A percentile compares a stretch with the other conserved stretches of the same genome.
Conservation (phyloP, 805 yeast species). For the Yamadazyma olivae region DNA sequence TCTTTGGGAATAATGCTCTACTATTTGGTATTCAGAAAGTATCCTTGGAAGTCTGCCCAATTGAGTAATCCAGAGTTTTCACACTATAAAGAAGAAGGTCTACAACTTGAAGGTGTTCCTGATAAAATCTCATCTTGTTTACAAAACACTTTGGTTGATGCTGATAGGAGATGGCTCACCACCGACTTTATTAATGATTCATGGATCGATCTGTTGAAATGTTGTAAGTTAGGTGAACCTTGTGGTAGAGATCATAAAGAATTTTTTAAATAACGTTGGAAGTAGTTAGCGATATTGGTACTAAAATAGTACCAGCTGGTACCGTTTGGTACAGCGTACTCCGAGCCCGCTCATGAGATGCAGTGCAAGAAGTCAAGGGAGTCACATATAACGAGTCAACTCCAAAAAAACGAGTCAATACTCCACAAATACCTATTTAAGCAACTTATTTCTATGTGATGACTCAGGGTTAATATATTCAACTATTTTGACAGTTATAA, state of each 20-base stretch:
- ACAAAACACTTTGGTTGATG: constrained; percentile 5
- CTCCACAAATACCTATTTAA: too few species aligned
- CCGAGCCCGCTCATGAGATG: too few species aligned
- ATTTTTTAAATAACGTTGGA: background rate
- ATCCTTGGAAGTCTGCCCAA: constrained; percentile 49
- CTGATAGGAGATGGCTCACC: constrained; percentile 4
- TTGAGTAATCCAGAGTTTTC: constrained; percentile 3
- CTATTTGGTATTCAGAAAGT: constrained; percentile 24
- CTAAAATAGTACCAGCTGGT: too few species aligned
- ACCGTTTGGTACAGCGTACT: too few species aligned
- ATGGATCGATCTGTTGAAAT: constrained; percentile 7
- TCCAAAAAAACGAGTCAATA: too few species aligned
- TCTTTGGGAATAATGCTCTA: constrained; percentile 44
- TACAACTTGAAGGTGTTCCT: background rate
- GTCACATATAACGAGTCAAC: too few species aligned
- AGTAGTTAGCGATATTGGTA: too few species aligned
- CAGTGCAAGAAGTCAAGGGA: too few species aligned
- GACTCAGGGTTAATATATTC: too few species aligned
- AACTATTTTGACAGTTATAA: too few species aligned
- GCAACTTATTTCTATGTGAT: too few species aligned
- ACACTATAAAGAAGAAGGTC: background rate
- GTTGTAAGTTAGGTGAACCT: constrained; percentile 2
- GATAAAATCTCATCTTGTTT: background rate
- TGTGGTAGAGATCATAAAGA: constrained; percentile 6
- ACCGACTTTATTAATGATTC: background rate